Evolutionary conservation across 768 basidiomycete species (phyloP).

Genomic region (Leccinellum rugosiceps): DNA sequence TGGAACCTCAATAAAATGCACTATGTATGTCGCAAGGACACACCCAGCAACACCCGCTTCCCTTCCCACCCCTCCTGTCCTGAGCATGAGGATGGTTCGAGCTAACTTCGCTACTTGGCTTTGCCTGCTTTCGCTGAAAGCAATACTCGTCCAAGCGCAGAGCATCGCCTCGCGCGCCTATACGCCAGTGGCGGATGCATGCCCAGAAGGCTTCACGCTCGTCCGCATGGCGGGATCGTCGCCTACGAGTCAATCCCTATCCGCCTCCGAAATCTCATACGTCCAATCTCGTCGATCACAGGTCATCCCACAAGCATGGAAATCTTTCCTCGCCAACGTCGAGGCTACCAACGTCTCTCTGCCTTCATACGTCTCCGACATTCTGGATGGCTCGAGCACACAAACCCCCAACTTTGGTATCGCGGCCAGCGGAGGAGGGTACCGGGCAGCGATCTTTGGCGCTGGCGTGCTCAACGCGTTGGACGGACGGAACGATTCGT

Average conservation of each 20-base stretch:
- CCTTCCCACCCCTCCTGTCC: background rate
- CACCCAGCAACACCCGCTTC: background rate
- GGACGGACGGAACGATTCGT: conserved; percentile 47
- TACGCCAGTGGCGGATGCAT: conserved; percentile 18
- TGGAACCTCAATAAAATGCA: background rate
- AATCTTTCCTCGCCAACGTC: conserved; percentile 38
- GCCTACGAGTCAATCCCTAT: conserved; percentile 33
- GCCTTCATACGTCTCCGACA: conserved; percentile 34
- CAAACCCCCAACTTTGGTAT: conserved; percentile 42
- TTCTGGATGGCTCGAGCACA: conserved; percentile 22
- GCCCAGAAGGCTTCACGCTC: conserved; percentile 24
- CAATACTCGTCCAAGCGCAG: conserved; percentile 19
- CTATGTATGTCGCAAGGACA: background rate
- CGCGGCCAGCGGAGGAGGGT: conserved; percentile 55
- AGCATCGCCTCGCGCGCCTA: conserved; percentile 25
- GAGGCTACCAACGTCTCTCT: conserved; percentile 27
- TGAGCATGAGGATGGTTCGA: background rate
- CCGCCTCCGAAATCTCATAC: conserved; percentile 36
- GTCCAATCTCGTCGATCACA: conserved; percentile 31
- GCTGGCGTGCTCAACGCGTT: conserved; percentile 50
- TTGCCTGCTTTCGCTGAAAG: conserved; percentile 1
- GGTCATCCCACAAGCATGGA: conserved; percentile 40
- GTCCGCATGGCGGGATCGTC: conserved; percentile 28
- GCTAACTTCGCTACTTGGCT: conserved; percentile 6
- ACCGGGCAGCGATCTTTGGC: conserved; percentile 52